Conservation (phyloP, 2,329 filamentous ascomycete species). For the Penicillium sp. region DNA sequence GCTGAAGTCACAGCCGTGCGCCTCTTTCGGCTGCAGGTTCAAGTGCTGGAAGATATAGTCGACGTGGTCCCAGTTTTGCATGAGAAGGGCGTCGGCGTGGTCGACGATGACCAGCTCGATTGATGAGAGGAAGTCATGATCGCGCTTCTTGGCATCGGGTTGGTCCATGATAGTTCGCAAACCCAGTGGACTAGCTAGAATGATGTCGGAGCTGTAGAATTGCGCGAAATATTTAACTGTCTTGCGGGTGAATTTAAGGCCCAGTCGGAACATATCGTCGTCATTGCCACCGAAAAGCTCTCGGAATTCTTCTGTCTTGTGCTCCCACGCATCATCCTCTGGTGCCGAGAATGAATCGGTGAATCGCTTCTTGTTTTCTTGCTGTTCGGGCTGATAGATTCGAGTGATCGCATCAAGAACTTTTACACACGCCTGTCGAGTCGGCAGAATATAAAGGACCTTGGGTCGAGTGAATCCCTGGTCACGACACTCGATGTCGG, state of each 20-base stretch:
- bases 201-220: conserved; percentile 95
- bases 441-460: conserved; percentile 85
- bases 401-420: conserved; percentile 74
- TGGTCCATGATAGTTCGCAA: conserved; percentile 87
- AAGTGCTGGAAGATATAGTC: conserved; percentile 89
- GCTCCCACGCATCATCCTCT: conserved; percentile 65
- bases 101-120: conserved; percentile 89
- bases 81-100: conserved; percentile 86
- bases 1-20: conserved; percentile 90
- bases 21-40: conserved; percentile 83
- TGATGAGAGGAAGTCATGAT: conserved; percentile 89
- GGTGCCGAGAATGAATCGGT: conserved; percentile 74
- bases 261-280: conserved; percentile 93
- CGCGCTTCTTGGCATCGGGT: conserved; percentile 66
- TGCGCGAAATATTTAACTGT: conserved; percentile 91
- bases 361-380: conserved; percentile 93
- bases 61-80: conserved; percentile 98
- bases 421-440: conserved; percentile 77
- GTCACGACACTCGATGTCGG: conserved; percentile 75
- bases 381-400: conserved; percentile 78
- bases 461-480: conserved; percentile 96
- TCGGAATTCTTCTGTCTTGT: conserved; percentile 81
- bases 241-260: conserved; percentile 95
- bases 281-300: conserved; percentile 93
- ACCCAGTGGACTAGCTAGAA: conserved; percentile 85